Percentiles rank a stretch among this genome's conserved stretches.
Evolutionary conservation across 73 alveolate species (phyloP).

Genomic region (Effrenium voratum): DNA sequence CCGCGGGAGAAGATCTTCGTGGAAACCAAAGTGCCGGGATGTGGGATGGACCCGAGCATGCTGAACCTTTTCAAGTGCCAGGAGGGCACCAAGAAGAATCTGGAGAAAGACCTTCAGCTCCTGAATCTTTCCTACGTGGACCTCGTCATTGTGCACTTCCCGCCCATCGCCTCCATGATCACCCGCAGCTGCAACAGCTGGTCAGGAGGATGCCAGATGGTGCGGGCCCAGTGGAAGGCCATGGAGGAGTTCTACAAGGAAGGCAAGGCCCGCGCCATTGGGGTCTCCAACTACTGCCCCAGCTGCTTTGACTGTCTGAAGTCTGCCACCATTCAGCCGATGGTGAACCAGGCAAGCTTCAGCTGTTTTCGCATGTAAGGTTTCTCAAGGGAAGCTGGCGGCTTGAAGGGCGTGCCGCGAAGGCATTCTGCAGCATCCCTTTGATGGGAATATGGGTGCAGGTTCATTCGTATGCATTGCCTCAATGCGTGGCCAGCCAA

Average conservation of each 20-base stretch:
- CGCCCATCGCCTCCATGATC: conserved; percentile 46
- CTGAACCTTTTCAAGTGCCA: conserved; percentile 49
- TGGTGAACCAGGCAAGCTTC: conserved; percentile 70
- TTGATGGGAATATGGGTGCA: neutral
- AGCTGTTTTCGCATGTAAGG: too few species aligned
- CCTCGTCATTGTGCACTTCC: conserved; percentile 66
- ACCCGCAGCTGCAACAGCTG: conserved; percentile 80
- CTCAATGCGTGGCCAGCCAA: neutral
- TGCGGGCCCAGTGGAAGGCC: conserved; percentile 93
- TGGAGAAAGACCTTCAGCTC: conserved; percentile 30
- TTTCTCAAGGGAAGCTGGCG: neutral
- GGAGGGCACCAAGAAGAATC: conserved; percentile 33
- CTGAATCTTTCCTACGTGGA: conserved; percentile 78
- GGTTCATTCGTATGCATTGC: neutral
- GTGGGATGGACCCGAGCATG: conserved; percentile 63
- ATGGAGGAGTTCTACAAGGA: conserved; percentile 55
- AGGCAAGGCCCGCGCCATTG: conserved; percentile 90
- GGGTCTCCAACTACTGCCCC: conserved; percentile 91
- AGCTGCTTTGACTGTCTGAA: conserved; percentile 84
- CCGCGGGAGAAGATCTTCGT: conserved; percentile 79
- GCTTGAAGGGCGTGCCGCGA: neutral
- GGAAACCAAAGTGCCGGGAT: conserved; percentile 74
- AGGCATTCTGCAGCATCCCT: neutral
- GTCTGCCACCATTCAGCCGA: conserved; percentile 24
- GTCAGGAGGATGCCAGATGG: conserved; percentile 90